These are phyloP conservation scores for Aleurites moluccanus DNA, from an alignment of 441 rosid genomes.

Conservation along the genomic window DNA sequence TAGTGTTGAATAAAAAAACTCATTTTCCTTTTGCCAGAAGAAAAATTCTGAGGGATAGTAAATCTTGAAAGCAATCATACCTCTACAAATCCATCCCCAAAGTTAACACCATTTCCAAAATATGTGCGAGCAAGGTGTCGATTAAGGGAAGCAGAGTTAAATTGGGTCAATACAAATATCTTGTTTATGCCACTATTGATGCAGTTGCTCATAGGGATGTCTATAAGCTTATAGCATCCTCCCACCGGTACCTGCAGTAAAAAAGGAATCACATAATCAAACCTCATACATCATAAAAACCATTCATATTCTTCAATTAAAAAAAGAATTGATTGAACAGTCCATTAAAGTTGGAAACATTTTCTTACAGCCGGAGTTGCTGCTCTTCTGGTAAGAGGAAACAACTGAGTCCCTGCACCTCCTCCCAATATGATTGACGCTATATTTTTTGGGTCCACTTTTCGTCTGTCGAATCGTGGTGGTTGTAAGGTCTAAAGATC, in stretches of 20 bases:
- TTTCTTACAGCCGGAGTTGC: conserved; percentile 89
- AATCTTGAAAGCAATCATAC: conserved; percentile 31
- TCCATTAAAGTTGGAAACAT: background rate
- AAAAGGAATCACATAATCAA: conserved; percentile 8
- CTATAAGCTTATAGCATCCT: conserved; percentile 88
- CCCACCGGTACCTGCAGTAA: conserved; percentile 81
- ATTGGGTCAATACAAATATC: conserved; percentile 86
- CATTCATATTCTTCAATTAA: background rate
- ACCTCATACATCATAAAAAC: background rate
- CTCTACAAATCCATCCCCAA: conserved; percentile 97
- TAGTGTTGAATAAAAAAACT: background rate
- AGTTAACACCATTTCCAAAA: conserved; percentile 81
- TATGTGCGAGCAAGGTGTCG: conserved; percentile 91
- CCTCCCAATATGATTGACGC: conserved; percentile 94
- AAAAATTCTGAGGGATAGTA: background rate
- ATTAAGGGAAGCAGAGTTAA: conserved; percentile 91
- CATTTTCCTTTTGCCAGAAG: background rate
- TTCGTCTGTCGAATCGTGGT: conserved; percentile 49
- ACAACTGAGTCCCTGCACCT: conserved; percentile 85
- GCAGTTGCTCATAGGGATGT: conserved; percentile 96
- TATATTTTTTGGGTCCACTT: conserved; percentile 75
- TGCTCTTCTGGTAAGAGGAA: conserved; percentile 83
- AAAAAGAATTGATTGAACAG: background rate
- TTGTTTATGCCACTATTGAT: conserved; percentile 92
- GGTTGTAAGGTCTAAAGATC: conserved; percentile 46